Evolutionary conservation across 1,284 basidiomycete genomes (phyloP).

Genomic region (Porogramme epimiltina): DNA sequence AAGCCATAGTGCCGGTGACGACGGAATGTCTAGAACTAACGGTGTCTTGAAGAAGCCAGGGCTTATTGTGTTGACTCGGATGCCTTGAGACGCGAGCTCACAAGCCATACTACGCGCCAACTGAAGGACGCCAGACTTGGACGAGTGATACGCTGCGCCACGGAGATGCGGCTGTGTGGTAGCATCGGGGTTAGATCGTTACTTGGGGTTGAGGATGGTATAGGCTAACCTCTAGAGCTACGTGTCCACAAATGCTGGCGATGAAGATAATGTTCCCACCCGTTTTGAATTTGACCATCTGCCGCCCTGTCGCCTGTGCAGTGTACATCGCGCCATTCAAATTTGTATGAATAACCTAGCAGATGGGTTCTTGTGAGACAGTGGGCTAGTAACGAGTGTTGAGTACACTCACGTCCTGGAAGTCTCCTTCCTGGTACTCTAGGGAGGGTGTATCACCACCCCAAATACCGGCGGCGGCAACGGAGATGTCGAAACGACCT

Average conservation of each 20-base stretch:
- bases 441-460: neutral
- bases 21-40: constrained; percentile 38
- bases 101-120: constrained; percentile 84
- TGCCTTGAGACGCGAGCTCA: constrained; percentile 70
- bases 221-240: constrained; percentile 67
- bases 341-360: constrained; percentile 73
- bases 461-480: neutral
- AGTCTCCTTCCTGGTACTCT: neutral
- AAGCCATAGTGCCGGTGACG: neutral
- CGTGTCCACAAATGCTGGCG: constrained; percentile 84
- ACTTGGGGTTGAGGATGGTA: constrained; percentile 15
- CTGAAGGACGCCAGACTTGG: constrained; percentile 81
- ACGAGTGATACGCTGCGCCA: constrained; percentile 69
- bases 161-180: constrained; percentile 37
- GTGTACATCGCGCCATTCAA: constrained; percentile 77
- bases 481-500: constrained; percentile 57
- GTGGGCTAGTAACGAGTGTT: too few species aligned
- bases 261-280: constrained; percentile 81
- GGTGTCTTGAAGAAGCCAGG: constrained; percentile 74
- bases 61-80: constrained; percentile 75
- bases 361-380: neutral
- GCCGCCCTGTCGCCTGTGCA: constrained; percentile 76
- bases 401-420: neutral
- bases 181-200: constrained; percentile 50
- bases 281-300: constrained; percentile 69